Evolutionary conservation across 2,329 filamentous ascomycete genomes (phyloP).

Genomic region (Fusarium chlamydosporum): DNA sequence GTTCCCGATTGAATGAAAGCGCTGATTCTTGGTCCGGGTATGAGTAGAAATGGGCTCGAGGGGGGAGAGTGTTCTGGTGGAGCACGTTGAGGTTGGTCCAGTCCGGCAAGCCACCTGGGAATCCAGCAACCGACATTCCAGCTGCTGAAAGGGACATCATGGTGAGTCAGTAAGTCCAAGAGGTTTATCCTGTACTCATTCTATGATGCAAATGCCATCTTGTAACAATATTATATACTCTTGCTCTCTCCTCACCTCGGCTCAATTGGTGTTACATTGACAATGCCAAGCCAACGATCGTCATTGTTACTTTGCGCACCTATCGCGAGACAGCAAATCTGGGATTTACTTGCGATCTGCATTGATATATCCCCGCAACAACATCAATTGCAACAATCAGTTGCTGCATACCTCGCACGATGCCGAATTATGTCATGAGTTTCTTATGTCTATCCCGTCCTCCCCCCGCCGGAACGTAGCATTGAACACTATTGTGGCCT

Average conservation of each 20-base stretch:
- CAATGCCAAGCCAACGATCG: conserved; percentile 29
- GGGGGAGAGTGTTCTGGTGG: conserved; percentile 16
- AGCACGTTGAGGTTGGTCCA: conserved; percentile 28
- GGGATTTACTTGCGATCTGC: conserved; percentile 22
- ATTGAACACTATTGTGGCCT: conserved; percentile 2
- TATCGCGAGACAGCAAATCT: conserved; percentile 6
- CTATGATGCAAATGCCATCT: too few species aligned
- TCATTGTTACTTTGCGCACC: conserved; percentile 23
- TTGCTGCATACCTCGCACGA: conserved; percentile 6
- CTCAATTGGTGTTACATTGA: background rate
- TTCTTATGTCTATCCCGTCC: conserved; percentile 5
- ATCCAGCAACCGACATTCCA: conserved; percentile 4
- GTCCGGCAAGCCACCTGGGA: conserved; percentile 21
- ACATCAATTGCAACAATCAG: background rate
- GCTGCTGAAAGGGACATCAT: conserved; percentile 27
- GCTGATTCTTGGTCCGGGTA: conserved; percentile 22
- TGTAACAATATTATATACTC: background rate
- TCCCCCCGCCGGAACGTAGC: conserved; percentile 12
- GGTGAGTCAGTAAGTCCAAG: background rate
- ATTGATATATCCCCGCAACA: background rate
- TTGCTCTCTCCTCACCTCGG: background rate
- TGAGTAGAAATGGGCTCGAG: conserved; percentile 35
- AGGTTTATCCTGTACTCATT: background rate
- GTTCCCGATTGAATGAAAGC: background rate
- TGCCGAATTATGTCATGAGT: background rate